A percentile compares a stretch with the other conserved stretches of the same genome.
phyloP scores from a whole-genome alignment of 139 green algal species.

The Coccomyxa sp. region DNA sequence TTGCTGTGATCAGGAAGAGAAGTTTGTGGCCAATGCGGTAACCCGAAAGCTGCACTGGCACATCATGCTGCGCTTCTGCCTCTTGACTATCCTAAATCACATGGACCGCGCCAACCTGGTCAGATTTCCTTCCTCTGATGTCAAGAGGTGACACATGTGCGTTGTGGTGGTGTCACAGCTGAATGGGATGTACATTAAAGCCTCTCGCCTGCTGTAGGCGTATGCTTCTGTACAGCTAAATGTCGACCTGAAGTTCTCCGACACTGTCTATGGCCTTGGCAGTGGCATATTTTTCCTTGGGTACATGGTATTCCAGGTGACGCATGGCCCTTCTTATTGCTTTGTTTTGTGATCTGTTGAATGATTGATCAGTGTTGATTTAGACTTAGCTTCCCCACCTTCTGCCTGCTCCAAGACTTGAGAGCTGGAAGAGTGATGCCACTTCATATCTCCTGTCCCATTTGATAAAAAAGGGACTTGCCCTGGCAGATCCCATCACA shows the following conservation, averaged over 20 bases:
- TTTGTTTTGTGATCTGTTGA: not conserved
- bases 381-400: not conserved
- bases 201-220: conserved; percentile 1
- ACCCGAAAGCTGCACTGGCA: conserved; percentile 3
- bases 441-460: not conserved
- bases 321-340: not conserved
- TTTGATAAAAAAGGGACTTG: not conserved
- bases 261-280: conserved; percentile 4
- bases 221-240: conserved; percentile 12
- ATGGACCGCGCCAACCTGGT: conserved; percentile 14
- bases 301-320: conserved; percentile 11
- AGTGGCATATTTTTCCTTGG: conserved; percentile 3
- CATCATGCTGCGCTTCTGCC: conserved; percentile 9
- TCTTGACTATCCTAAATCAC: conserved; percentile 6
- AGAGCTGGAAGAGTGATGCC: not conserved
- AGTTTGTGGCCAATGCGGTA: not conserved
- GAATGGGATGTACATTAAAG: not conserved
- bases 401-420: not conserved
- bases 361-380: not conserved
- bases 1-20: not conserved
- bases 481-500: not conserved
- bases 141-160: not conserved
- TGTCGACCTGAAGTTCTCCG: not conserved
- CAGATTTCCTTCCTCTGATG: not conserved
- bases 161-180: not conserved